Evolutionary conservation across 1,284 basidiomycete genomes (phyloP).

Genomic region (Boletus smithii): DNA sequence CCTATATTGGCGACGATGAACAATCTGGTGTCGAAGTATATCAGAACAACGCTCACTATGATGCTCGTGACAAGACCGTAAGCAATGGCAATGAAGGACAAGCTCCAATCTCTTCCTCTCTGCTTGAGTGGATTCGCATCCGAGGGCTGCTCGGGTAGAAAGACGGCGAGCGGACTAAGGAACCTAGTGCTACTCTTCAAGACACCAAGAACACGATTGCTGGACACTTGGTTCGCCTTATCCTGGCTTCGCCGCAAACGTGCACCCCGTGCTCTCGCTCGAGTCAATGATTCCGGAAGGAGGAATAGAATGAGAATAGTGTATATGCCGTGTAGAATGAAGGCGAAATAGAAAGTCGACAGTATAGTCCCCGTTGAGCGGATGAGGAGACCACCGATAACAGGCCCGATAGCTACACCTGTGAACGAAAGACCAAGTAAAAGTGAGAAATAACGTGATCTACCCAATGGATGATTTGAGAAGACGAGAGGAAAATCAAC

Average conservation of each 20-base stretch:
- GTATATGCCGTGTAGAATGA: slow-evolving; percentile 47
- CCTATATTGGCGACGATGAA: slow-evolving; percentile 41
- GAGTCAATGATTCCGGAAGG: slow-evolving; percentile 74
- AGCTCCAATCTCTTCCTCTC: slow-evolving; percentile 62
- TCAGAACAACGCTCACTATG: slow-evolving; percentile 44
- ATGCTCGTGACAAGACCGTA: slow-evolving; percentile 54
- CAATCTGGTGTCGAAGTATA: not conserved
- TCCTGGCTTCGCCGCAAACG: slow-evolving; percentile 14
- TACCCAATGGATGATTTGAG: slow-evolving; percentile 16
- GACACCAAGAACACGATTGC: not conserved
- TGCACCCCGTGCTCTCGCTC: slow-evolving; percentile 23
- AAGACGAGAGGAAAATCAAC: not conserved
- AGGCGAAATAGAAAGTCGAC: slow-evolving; percentile 69
- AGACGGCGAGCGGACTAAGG: slow-evolving; percentile 62
- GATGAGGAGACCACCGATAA: slow-evolving; percentile 66
- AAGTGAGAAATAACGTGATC: slow-evolving; percentile 63
- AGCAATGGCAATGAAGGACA: slow-evolving; percentile 55
- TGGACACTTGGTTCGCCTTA: slow-evolving; percentile 3
- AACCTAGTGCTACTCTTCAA: slow-evolving; percentile 50
- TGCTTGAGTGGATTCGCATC: slow-evolving; percentile 39
- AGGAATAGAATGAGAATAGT: slow-evolving; percentile 52
- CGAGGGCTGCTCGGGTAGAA: slow-evolving; percentile 46
- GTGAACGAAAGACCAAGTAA: slow-evolving; percentile 58
- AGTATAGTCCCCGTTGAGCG: slow-evolving; percentile 53
- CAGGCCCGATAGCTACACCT: slow-evolving; percentile 73